A percentile compares a stretch with the other conserved stretches of the same genome.
Conservation (phyloP, 805 yeast genomes). For the Lipomyces japonicus region DNA sequence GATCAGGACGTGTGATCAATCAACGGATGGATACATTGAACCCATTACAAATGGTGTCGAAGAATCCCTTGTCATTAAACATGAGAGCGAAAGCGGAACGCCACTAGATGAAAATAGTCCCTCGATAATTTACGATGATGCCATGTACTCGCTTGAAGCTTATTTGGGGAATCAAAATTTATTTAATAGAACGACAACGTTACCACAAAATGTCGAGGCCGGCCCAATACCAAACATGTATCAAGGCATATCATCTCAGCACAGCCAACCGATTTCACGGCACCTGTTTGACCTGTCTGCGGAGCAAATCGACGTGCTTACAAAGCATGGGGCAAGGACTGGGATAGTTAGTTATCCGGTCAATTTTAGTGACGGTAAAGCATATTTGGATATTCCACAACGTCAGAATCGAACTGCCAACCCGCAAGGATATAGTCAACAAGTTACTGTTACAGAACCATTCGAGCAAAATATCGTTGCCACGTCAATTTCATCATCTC, state of each 20-base stretch:
- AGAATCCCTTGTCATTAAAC: neutral
- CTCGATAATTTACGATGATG: conserved; percentile 16
- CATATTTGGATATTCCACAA: too few relatives aligned
- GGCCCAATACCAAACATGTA: too few relatives aligned
- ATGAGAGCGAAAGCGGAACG: neutral
- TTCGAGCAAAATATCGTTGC: neutral
- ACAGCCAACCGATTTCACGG: too few relatives aligned
- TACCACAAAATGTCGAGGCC: too few relatives aligned
- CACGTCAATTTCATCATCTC: neutral
- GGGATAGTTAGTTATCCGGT: conserved; percentile 17
- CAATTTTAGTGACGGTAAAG: too few relatives aligned
- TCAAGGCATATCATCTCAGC: too few relatives aligned
- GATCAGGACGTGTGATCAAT: conserved; percentile 4
- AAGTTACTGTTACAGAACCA: neutral
- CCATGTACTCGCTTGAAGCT: conserved; percentile 19
- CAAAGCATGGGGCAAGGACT: conserved; percentile 13
- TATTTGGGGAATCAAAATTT: conserved; percentile 6
- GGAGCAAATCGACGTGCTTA: conserved; percentile 6
- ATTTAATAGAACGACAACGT: too few relatives aligned
- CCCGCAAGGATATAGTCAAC: neutral
- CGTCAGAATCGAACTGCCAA: neutral
- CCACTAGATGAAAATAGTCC: conserved; percentile 5
- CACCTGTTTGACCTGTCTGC: conserved; percentile 7
- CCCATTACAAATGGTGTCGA: neutral
- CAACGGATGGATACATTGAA: neutral